phyloP scores from a whole-genome alignment of 768 basidiomycete genomes.

The Porphyrellus cyaneotinctus region DNA sequence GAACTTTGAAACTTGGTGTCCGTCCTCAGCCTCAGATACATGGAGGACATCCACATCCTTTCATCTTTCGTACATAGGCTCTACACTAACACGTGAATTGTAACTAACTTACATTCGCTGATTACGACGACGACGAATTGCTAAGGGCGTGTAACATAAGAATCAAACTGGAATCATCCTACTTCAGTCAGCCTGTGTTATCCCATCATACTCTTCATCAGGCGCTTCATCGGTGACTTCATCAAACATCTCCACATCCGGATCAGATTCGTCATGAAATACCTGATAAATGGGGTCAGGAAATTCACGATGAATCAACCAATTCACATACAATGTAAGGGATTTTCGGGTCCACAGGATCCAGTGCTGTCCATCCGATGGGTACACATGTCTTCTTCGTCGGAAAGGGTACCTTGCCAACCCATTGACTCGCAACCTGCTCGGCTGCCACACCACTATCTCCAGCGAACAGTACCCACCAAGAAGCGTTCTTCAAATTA shows the following conservation, averaged over 20 bases:
- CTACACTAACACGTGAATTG: no score
- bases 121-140: no score
- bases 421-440: neutral
- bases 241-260: neutral
- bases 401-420: neutral
- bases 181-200: no score
- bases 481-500: neutral
- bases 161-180: no score
- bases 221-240: no score
- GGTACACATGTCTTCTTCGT: neutral
- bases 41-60: no score
- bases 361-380: neutral
- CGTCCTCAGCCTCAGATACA: no score
- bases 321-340: neutral
- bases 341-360: neutral
- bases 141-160: no score
- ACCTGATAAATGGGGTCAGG: neutral
- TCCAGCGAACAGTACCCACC: neutral
- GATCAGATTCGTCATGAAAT: neutral
- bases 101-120: no score
- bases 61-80: no score
- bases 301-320: neutral
- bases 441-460: neutral
- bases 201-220: no score
- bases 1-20: conserved; percentile 29